Conservation (phyloP, 2,329 filamentous ascomycete genomes). For the Colletotrichum noveboracense region DNA sequence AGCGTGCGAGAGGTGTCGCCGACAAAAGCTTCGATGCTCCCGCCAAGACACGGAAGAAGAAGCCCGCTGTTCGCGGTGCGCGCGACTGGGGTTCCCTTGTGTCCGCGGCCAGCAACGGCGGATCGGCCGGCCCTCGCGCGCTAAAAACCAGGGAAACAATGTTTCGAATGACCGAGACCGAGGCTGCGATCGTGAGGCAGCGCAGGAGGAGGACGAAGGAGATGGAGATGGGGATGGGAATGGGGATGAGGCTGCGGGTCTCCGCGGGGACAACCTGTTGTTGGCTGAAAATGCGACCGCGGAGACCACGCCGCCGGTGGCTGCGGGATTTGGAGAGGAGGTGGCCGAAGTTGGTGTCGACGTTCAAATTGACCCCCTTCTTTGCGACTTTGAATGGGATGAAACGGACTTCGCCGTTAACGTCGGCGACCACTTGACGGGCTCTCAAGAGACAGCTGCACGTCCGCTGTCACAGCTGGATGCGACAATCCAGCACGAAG, state of each 20-base stretch:
- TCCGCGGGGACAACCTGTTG: not conserved
- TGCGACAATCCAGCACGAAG: not conserved
- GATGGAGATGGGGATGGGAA: not conserved
- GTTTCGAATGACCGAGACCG: not conserved
- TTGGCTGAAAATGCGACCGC: not conserved
- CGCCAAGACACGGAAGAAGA: slow-evolving; percentile 24
- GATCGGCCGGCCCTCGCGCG: slow-evolving; percentile 32
- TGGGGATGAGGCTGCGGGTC: not conserved
- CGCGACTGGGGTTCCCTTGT: slow-evolving; percentile 31
- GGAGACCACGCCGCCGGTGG: not conserved
- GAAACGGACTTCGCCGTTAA: not conserved
- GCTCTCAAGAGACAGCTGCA: not conserved
- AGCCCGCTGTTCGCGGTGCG: slow-evolving; percentile 31
- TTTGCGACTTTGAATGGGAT: not conserved
- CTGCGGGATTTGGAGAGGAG: not conserved
- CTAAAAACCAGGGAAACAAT: not conserved
- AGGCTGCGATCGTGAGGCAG: not conserved
- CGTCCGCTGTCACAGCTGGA: not conserved
- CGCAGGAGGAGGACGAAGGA: not conserved
- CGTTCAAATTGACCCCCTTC: not conserved
- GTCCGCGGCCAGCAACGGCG: slow-evolving; percentile 33
- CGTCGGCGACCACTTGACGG: not conserved
- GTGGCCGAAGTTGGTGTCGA: not conserved
- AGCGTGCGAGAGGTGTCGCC: slow-evolving; percentile 36
- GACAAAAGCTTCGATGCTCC: slow-evolving; percentile 36